These are phyloP conservation scores for Dorcoceras hygrometricum DNA, from an alignment of 257 asterid genomes.

Conservation along the genomic window DNA sequence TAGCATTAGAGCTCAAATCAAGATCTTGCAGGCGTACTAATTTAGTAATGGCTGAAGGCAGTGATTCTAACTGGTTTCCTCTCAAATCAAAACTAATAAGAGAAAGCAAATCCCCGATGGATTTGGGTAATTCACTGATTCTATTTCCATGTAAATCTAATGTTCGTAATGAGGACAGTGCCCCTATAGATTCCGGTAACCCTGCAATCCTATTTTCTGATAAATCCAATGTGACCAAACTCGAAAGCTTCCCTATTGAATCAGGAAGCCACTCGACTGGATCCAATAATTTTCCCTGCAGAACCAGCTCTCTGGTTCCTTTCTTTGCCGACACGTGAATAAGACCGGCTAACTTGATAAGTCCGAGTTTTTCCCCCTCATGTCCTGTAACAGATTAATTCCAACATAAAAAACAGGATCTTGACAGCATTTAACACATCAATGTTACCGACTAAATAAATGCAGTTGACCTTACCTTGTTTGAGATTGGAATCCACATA, in stretches of 20 bases:
- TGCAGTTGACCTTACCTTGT: conserved; percentile 26
- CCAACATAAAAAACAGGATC: conserved; percentile 14
- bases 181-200: conserved; percentile 65
- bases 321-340: conserved; percentile 78
- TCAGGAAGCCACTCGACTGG: conserved; percentile 96
- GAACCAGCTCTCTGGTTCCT: conserved; percentile 56
- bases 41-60: conserved; percentile 54
- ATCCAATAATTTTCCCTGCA: conserved; percentile 58
- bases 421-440: conserved; percentile 4
- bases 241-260: conserved; percentile 77
- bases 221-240: conserved; percentile 60
- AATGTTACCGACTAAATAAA: conserved; percentile 6
- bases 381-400: conserved; percentile 49
- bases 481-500: conserved; percentile 69
- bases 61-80: conserved; percentile 64
- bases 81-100: conserved; percentile 59
- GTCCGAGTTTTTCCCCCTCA: conserved; percentile 75
- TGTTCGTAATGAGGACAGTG: conserved; percentile 51
- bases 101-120: conserved; percentile 69
- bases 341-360: conserved; percentile 76
- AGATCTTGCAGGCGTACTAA: conserved; percentile 66
- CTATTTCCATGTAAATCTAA: conserved; percentile 63
- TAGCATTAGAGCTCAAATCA: conserved; percentile 74
- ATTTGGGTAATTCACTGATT: conserved; percentile 59
- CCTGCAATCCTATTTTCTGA: conserved; percentile 72